A percentile compares a stretch with the other conserved stretches of the same genome.
Evolutionary conservation across 2,329 filamentous ascomycete species (phyloP).

Genomic region (Fusarium liriodendri): DNA sequence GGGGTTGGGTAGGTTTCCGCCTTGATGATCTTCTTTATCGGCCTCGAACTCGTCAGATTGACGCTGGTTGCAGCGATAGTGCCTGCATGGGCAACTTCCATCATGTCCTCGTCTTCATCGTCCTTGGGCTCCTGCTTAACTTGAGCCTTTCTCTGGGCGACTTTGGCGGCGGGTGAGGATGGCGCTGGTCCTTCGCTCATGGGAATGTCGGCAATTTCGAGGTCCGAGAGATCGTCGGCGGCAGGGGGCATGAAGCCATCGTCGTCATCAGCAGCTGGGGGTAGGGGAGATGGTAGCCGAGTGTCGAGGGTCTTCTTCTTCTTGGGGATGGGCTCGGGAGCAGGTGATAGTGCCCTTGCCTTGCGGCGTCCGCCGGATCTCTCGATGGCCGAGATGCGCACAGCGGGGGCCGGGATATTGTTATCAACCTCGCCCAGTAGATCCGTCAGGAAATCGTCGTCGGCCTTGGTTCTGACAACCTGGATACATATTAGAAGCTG

Average conservation of each 20-base stretch:
- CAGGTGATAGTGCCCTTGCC: conserved; percentile 83
- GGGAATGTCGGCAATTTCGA: conserved; percentile 62
- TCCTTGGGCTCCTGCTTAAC: conserved; percentile 65
- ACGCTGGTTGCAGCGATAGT: conserved; percentile 76
- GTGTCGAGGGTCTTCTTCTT: conserved; percentile 66
- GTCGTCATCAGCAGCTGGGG: conserved; percentile 62
- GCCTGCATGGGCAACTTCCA: conserved; percentile 86
- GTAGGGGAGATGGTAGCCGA: conserved; percentile 58
- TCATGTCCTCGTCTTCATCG: conserved; percentile 82
- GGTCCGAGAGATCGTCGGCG: conserved; percentile 69
- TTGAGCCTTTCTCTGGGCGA: conserved; percentile 76
- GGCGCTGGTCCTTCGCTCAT: conserved; percentile 84
- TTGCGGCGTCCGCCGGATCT: conserved; percentile 83
- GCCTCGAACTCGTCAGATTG: conserved; percentile 84
- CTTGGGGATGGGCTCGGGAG: conserved; percentile 66
- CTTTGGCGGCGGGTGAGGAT: conserved; percentile 87
- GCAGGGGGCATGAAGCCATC: conserved; percentile 63
- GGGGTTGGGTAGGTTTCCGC: conserved; percentile 75
- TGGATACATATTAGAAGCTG: conserved; percentile 48
- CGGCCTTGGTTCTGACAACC: conserved; percentile 84
- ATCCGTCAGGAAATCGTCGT: conserved; percentile 86
- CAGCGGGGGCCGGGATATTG: conserved; percentile 69
- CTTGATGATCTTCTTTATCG: conserved; percentile 78
- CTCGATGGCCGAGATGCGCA: conserved; percentile 70
- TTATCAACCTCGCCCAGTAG: conserved; percentile 89